Percentiles rank a stretch among this genome's conserved stretches.
phyloP scores from a whole-genome alignment of 164 flowering plant genomes.

The Chloranthus sessilifolius region DNA sequence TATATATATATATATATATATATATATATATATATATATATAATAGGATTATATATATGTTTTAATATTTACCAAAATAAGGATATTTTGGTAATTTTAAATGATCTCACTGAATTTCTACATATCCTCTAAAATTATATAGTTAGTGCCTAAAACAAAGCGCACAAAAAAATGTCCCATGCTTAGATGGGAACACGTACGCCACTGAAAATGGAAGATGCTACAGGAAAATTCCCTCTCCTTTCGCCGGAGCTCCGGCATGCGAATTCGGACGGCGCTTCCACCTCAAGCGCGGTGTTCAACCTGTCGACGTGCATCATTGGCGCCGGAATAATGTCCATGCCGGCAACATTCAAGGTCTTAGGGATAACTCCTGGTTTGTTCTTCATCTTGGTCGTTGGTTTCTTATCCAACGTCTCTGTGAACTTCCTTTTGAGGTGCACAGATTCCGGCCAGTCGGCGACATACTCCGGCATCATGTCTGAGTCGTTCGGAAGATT shows the following conservation, averaged over 20 bases:
- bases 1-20: too few species aligned
- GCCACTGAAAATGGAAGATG: slow-evolving; percentile 18
- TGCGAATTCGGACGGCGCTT: slow-evolving; percentile 7
- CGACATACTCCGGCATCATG: slow-evolving; percentile 81
- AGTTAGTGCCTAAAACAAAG: too few species aligned
- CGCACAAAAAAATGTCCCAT: too few species aligned
- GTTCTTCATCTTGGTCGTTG: slow-evolving; percentile 45
- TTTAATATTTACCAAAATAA: too few species aligned
- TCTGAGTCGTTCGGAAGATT: slow-evolving; percentile 65
- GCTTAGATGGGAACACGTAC: too few species aligned
- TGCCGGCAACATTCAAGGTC: slow-evolving; percentile 87
- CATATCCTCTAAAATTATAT: too few species aligned
- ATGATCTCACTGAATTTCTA: too few species aligned
- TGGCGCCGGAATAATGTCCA: slow-evolving; percentile 98
- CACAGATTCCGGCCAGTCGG: slow-evolving; percentile 50
- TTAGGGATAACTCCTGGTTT: slow-evolving; percentile 74
- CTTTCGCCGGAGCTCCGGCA: slow-evolving; percentile 28
- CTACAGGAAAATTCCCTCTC: slow-evolving; percentile 16
- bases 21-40: too few species aligned
- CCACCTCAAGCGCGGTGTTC: slow-evolving; percentile 75
- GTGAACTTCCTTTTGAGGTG: slow-evolving; percentile 65
- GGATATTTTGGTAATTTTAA: too few species aligned
- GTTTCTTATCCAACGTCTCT: slow-evolving; percentile 56
- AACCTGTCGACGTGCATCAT: slow-evolving; percentile 88
- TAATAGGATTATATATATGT: too few species aligned